phyloP scores from a whole-genome alignment of 108 stramenopile species.

The Halocafeteria seosinensis region DNA sequence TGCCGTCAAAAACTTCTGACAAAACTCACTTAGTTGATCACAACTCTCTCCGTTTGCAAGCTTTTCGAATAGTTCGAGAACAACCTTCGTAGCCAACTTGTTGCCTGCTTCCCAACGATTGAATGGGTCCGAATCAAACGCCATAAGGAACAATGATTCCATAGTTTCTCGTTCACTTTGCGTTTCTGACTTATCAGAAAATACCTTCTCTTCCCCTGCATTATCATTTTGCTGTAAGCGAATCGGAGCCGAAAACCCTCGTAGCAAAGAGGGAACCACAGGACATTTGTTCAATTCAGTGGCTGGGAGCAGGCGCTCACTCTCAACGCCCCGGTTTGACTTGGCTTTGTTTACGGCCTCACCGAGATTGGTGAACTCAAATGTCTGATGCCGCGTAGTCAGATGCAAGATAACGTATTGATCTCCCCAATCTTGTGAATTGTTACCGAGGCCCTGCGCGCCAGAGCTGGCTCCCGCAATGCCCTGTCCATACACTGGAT shows the following conservation, averaged over 20 bases:
- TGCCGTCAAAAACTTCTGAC: constrained; percentile 2
- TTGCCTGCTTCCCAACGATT: constrained; percentile 35
- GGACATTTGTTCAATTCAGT: neutral
- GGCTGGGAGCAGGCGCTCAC: neutral
- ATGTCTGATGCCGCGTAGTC: constrained; percentile 57
- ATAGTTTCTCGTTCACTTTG: neutral
- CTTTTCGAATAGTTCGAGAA: constrained; percentile 16
- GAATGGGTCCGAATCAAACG: constrained; percentile 37
- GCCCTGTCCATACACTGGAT: neutral
- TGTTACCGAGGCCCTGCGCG: neutral
- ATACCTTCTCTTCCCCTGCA: neutral
- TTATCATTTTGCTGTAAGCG: neutral
- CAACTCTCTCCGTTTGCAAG: constrained; percentile 16
- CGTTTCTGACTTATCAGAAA: neutral
- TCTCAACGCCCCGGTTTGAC: neutral
- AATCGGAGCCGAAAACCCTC: neutral
- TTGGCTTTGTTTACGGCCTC: neutral
- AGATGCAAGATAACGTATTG: constrained; percentile 60
- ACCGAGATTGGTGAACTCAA: constrained; percentile 40
- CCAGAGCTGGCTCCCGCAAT: neutral
- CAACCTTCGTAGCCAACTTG: constrained; percentile 8
- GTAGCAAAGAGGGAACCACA: neutral
- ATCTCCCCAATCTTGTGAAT: too few relatives aligned
- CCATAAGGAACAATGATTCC: constrained; percentile 23
- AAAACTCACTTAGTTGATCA: neutral